These are phyloP conservation scores for Mesostigma viride DNA, from an alignment of 139 green algal species.

Conservation along the genomic window DNA sequence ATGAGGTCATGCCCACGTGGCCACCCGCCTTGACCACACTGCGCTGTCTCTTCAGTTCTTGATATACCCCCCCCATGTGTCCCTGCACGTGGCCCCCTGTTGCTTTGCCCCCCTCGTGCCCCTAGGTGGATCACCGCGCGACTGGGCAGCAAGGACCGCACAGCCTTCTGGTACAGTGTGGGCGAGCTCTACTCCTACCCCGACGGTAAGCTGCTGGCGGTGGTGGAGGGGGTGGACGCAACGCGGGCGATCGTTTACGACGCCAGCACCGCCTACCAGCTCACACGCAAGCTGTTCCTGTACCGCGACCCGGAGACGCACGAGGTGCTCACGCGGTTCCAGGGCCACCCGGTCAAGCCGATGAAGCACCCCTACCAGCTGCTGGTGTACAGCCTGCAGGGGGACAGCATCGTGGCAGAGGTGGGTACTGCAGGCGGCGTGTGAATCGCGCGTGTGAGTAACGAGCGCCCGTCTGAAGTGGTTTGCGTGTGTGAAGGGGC, in stretches of 20 bases:
- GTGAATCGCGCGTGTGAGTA: too few species aligned
- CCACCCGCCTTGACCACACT: too few species aligned
- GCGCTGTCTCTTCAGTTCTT: too few species aligned
- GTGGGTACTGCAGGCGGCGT: too few species aligned
- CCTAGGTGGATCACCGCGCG: not conserved
- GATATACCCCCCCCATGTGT: too few species aligned
- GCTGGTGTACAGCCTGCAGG: slow-evolving; percentile 1
- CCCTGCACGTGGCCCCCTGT: too few species aligned
- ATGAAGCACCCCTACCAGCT: slow-evolving; percentile 9
- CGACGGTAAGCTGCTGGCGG: slow-evolving; percentile 7
- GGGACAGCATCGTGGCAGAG: too few species aligned
- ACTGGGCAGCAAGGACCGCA: not conserved
- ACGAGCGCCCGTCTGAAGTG: too few species aligned
- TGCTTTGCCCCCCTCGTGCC: too few species aligned
- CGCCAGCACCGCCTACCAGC: not conserved
- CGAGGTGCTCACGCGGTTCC: not conserved
- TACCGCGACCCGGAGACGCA: not conserved
- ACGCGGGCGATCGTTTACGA: not conserved
- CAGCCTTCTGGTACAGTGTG: not conserved
- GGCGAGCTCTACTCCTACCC: slow-evolving; percentile 10
- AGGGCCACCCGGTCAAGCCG: not conserved
- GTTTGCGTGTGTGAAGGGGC: too few species aligned
- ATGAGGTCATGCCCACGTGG: too few species aligned
- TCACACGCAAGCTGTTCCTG: slow-evolving; percentile 8
- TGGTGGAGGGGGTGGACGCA: slow-evolving; percentile 9